Evolutionary conservation across 78 protist species (phyloP), one percentile per base, ranked within the genome.

Genomic region (slime mould (Dictyostelium discoideum)): DNA sequence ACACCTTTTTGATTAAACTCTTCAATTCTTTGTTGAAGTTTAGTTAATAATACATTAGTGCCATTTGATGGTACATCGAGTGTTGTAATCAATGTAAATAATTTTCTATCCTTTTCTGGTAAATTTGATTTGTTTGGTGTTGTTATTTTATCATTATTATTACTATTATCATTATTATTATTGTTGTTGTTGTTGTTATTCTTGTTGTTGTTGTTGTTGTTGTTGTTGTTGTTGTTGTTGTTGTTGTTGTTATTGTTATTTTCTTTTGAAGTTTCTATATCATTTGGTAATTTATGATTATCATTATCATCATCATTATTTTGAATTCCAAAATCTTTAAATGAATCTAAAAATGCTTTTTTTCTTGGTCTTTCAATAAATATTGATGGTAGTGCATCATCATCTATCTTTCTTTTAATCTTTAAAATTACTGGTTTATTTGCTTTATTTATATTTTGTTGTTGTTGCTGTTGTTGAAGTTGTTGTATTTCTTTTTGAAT

Each of bases 351-450:
- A 42, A 89, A 80, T 42, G 86, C 87, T 48, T 40, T 89, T 78
- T 89, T 89, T n/a, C 83, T 89, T 14, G 94, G 94, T 89, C 94
- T 89, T 69, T 89, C 94, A 81, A 89, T 89, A 5, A 89, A 39
- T 32, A 89, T 89, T 18, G 78, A 22, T 80, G 86, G 79, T 26
- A 89, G 22, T 37, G 94, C 86, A 3, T 89, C 94, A 79, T 89
- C 94, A 14, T 89, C 94, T 14, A 89, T 89, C 72, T 89, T 89
- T 89, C 94, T 89, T 72, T 89, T 89, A 22, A 89, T 89, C 46
- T 89, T 89, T 44, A 89, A 42, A 67, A 89, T 79, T 4, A 80
- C 72, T 32, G 42, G 48, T 81, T 89, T 89, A 37, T 3, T 22
- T 74, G 39, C 18, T 74, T 29, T 32, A 74, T 74, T 74, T 16